Base-by-base conservation (phyloP, 345 rosid genomes). In the Erucastrum elatum region DNA sequence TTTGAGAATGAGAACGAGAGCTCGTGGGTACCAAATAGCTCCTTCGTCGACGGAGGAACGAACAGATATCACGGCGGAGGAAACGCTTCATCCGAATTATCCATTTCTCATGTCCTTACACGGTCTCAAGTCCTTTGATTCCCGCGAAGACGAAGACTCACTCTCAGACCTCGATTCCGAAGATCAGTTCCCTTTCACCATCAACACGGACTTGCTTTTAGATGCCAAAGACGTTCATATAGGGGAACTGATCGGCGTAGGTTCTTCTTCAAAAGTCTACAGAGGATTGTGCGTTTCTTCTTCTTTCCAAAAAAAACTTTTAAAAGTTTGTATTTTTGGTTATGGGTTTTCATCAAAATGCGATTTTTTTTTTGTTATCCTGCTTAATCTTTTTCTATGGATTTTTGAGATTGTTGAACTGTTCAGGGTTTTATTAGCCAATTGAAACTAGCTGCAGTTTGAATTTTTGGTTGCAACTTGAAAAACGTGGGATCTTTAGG, bases 81-180 rank as follows among this genome's bases (percentile, higher is more conserved):
- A 63, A 33, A 80, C 83, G 66, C 76, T 80, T 80, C 64, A 80
- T 64, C 83, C 79, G 2, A 80, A 75, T 15, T 80, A 53, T 76
- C 83, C 83, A 10, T 80, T 80, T 70, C 67, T 80, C 5, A 55
- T 80, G 75, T 68, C 78, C 0, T 51, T 21, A 2, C 26, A 68
- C 62, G 75, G 82, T 13, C 56, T 46, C 59, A 66, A 61, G 69
- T 68, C 82, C 16, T 68, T 68, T 39, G 78, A 79, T 21, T 79
- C 82, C 8, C 56, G n/a, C 56, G 56, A 41, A 12, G 49, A 41
- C 13, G 12, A n/a, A 6, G 70, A 63, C 30, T 59, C 64, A 49
- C 8, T 69, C 64, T 33, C 73, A 34, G 8, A 15, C 71, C 56
- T 51, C 37, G 79, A 69, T 25, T 55, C 63, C 33, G 58, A 70